phyloP scores from a whole-genome alignment of 1,284 basidiomycete species.

The Singerocomus inundabilis region DNA sequence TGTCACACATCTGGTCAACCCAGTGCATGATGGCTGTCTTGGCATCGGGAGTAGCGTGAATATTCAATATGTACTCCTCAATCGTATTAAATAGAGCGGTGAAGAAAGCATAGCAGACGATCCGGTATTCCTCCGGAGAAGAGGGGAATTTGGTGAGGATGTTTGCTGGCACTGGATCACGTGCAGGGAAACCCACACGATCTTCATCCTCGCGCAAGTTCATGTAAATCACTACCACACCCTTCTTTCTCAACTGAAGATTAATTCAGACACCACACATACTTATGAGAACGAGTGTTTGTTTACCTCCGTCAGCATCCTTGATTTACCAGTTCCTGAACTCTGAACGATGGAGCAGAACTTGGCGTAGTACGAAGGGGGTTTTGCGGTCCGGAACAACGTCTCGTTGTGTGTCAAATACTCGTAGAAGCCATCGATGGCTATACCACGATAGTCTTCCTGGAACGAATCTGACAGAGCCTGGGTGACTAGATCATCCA shows the following conservation, averaged over 20 bases:
- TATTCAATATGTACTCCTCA: background rate
- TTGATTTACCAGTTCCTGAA: constrained; percentile 21
- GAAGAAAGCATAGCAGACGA: constrained; percentile 12
- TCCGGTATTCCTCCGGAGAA: background rate
- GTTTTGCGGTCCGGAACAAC: too few species aligned
- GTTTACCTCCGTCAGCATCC: constrained; percentile 13
- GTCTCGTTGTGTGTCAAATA: background rate
- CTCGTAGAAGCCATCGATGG: background rate
- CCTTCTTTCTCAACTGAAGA: background rate
- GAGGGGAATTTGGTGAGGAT: constrained; percentile 7
- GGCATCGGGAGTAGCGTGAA: background rate
- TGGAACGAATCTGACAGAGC: too few species aligned
- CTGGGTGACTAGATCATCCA: too few species aligned
- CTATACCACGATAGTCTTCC: background rate
- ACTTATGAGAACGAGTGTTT: background rate
- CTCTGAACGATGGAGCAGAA: constrained; percentile 20
- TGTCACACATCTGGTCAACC: background rate
- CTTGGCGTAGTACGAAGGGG: constrained; percentile 2
- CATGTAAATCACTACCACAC: background rate
- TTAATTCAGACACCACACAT: background rate
- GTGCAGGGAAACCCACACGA: background rate
- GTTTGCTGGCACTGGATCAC: constrained; percentile 8
- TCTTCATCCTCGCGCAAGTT: background rate
- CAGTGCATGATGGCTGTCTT: background rate
- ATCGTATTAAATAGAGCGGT: constrained; percentile 13